Base-by-base conservation (phyloP, 768 basidiomycete genomes). In the Tephrocybe sp. region DNA sequence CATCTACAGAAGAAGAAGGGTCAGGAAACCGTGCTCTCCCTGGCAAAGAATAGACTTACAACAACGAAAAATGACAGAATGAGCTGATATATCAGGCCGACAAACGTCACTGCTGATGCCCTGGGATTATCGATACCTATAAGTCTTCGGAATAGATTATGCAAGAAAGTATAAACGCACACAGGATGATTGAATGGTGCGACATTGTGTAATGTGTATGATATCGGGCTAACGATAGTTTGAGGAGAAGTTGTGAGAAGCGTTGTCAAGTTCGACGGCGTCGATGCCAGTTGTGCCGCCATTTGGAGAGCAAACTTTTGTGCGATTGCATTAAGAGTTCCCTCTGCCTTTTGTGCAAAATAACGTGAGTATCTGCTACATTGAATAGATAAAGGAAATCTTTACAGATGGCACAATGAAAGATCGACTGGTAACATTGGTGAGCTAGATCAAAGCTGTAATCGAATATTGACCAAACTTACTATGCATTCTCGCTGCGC, bases 401-500 rank as follows among this genome's bases (percentile, higher is more conserved):
- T 66, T 32, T 39, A 71, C 67, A 13, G 72, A 65, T 13, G 64
- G 60, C 11, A 57, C 60, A 36, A 74, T 65, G 13, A 75, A 38
- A 36, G 40, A 52, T n/a, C 72, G 71, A 54, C 74, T 72, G 48
- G 10, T 19, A 39, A 42, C 19, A 20, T 38, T 14, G 23, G 33
- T 11, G 41, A 20, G 42, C 31, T 41, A n/a, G 2, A 33, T 14
- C 13, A 17, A 51, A 22, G 26, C 17, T 19, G 49, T 35, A 26
- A 14, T 49, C 30, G 4, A 14, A 30, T 13, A 13, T 17, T 13
- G 42, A 46, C 5, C 22, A 16, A 16, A 63, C 82, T 64, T 61
- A 86, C 84, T 71, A 85, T 14, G 73, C 75, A 53, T 78, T 80
- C 54, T 84, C 83, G 42, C 77, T 84, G 23, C 84, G 71, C 17